phyloP scores from a whole-genome alignment of 306 rosid species.

The Bauhinia variegata region DNA sequence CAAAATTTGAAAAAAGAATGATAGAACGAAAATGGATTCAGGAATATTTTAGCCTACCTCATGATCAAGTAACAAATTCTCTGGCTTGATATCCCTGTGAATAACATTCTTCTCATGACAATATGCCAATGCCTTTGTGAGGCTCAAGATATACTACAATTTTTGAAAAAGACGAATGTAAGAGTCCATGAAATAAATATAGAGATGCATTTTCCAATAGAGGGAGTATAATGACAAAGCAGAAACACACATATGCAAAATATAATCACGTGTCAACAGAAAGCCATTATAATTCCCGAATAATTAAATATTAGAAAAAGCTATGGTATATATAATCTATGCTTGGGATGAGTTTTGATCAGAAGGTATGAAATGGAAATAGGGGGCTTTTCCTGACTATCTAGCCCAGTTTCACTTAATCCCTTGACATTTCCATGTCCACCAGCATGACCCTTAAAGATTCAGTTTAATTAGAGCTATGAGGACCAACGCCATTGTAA shows the following conservation, averaged over 20 bases:
- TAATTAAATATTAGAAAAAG: no score
- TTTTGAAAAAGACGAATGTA: slow-evolving; percentile 24
- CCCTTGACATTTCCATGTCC: slow-evolving; percentile 1
- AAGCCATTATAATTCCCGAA: background rate
- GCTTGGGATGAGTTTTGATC: no score
- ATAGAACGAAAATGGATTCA: background rate
- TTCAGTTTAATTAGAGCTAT: no score
- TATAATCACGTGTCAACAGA: background rate
- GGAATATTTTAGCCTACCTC: slow-evolving; percentile 53
- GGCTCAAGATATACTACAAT: slow-evolving; percentile 73
- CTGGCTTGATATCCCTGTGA: slow-evolving; percentile 95
- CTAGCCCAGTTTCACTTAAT: slow-evolving; percentile 9
- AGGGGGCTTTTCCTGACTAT: background rate
- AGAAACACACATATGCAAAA: background rate
- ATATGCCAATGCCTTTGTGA: slow-evolving; percentile 80
- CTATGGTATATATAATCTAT: no score
- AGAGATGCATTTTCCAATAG: background rate
- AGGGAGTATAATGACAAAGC: background rate
- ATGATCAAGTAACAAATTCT: slow-evolving; percentile 84
- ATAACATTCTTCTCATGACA: slow-evolving; percentile 92
- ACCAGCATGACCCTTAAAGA: no score
- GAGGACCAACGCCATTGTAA: no score
- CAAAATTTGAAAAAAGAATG: background rate
- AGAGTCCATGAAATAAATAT: background rate
- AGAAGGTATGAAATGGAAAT: background rate